Evolutionary conservation across 495 filamentous ascomycete genomes (phyloP), one percentile per base, ranked within the genome.

Genomic region (Cenococcum geophilum): DNA sequence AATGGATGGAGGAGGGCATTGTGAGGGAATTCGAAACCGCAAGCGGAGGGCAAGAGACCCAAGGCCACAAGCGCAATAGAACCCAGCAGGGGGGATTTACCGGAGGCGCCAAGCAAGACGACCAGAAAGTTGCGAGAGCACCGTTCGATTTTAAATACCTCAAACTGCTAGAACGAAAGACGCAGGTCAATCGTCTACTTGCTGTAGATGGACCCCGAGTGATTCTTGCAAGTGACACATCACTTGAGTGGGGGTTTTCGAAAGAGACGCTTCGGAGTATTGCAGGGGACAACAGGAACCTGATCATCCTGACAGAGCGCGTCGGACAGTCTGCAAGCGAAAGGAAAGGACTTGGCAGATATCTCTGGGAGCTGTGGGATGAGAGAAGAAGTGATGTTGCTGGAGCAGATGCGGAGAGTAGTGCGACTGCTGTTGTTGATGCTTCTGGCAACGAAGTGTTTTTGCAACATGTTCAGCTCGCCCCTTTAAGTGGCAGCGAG

Each of bases 1-100:
- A 99, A 72, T 99, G 93, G 93, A 97, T 97, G 91, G 91, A 97
- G 68, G 91, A 96, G 66, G 86, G 81, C 52, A 91, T 99, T 53
- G 83, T 95, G 55, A 82, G 86, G 51, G 91, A 97, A 63, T 95
- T 96, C 59, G 95, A 99, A 73, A 85, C 86, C 1, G 84, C 86
- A 1, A 87, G 34, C 47, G 59, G 68, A n/a, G 57, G 48, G 36
- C 56, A 60, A 42, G 53, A 62, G 32, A 34, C 56, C 5, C 67
- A 64, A 25, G 57, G 58, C 1, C 67, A 66, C 20, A 59, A 52
- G 18, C 67, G 63, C 14, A 37, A 16, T 42, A 55, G 61, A 3
- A 59, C 51, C 27, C 61, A 63, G 48, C 64, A 67, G 56, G 74
- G 20, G 70, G 49, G 20, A 32, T 23, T 23, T 23, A 8, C 77